Evolutionary conservation across 2,329 filamentous ascomycete genomes (phyloP).

Genomic region (Neofusicoccum ribis): DNA sequence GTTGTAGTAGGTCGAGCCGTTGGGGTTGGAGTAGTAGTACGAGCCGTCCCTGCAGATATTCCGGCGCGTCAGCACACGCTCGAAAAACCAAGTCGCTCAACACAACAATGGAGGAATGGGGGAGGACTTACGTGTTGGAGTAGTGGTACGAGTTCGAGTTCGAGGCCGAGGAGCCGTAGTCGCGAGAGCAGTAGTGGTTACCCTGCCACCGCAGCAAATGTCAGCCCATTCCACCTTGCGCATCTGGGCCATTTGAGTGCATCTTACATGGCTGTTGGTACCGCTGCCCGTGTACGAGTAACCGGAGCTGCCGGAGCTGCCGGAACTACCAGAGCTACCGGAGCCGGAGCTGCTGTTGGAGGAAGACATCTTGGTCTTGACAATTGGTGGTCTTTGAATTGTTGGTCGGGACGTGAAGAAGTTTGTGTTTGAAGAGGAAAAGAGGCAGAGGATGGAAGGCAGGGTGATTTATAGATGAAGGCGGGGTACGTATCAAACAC

Average conservation of each 20-base stretch:
- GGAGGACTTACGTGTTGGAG: slow-evolving; percentile 32
- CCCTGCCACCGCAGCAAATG: slow-evolving; percentile 27
- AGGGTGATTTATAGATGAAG: no score
- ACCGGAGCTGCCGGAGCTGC: slow-evolving; percentile 18
- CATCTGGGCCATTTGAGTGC: no score
- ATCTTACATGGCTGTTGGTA: slow-evolving; percentile 39
- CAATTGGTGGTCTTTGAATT: not conserved
- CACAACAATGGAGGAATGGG: not conserved
- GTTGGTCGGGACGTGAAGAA: not conserved
- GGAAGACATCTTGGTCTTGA: not conserved
- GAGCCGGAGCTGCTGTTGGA: not conserved
- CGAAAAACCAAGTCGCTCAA: not conserved
- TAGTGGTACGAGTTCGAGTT: slow-evolving; percentile 44
- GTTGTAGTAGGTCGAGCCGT: slow-evolving; percentile 42
- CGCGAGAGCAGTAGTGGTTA: slow-evolving; percentile 43
- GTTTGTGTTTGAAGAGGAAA: not conserved
- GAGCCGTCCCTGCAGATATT: slow-evolving; percentile 26
- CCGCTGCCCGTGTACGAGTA: slow-evolving; percentile 44
- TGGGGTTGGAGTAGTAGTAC: slow-evolving; percentile 42
- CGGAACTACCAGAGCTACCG: slow-evolving; percentile 1
- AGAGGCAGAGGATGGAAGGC: not conserved
- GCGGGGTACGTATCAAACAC: not conserved
- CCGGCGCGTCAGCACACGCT: no score
- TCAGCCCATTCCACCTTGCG: not conserved
- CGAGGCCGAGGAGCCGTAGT: slow-evolving; percentile 35